Evolutionary conservation across 202 grass and related monocot genomes (phyloP).

Genomic region (Musa balbisiana): DNA sequence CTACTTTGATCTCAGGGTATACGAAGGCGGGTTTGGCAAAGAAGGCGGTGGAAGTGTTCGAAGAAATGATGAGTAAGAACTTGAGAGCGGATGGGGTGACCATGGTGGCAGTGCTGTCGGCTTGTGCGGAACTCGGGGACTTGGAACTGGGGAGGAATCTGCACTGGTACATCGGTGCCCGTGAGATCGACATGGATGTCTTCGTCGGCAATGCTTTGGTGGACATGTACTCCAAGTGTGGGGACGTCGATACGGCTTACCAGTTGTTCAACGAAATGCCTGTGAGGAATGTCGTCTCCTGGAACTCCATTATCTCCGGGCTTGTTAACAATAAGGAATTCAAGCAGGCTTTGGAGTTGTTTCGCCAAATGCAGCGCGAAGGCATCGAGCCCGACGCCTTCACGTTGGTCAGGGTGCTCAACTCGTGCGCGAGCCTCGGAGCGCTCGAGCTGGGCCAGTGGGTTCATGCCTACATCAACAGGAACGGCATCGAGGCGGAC

Average conservation of each 20-base stretch:
- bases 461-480: constrained; percentile 39
- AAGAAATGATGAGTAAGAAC: constrained; percentile 23
- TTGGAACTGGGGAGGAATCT: constrained; percentile 31
- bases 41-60: constrained; percentile 36
- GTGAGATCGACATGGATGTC: constrained; percentile 32
- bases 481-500: constrained; percentile 17
- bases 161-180: constrained; percentile 32
- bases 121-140: constrained; percentile 40
- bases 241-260: constrained; percentile 33
- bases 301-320: constrained; percentile 67
- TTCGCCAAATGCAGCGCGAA: constrained; percentile 37
- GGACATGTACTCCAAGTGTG: constrained; percentile 69
- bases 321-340: constrained; percentile 20
- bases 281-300: constrained; percentile 34
- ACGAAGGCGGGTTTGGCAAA: constrained; percentile 22
- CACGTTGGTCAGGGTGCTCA: constrained; percentile 43
- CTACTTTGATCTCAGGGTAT: constrained; percentile 45
- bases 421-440: constrained; percentile 47
- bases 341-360: constrained; percentile 27
- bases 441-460: constrained; percentile 54
- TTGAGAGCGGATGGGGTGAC: constrained; percentile 42
- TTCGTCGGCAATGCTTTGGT: constrained; percentile 66
- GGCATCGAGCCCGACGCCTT: constrained; percentile 28
- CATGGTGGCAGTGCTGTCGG: constrained; percentile 37
- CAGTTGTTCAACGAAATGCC: constrained; percentile 35